phyloP scores from a whole-genome alignment of 768 basidiomycete species.

The Coprinopsis marcescibilis region DNA sequence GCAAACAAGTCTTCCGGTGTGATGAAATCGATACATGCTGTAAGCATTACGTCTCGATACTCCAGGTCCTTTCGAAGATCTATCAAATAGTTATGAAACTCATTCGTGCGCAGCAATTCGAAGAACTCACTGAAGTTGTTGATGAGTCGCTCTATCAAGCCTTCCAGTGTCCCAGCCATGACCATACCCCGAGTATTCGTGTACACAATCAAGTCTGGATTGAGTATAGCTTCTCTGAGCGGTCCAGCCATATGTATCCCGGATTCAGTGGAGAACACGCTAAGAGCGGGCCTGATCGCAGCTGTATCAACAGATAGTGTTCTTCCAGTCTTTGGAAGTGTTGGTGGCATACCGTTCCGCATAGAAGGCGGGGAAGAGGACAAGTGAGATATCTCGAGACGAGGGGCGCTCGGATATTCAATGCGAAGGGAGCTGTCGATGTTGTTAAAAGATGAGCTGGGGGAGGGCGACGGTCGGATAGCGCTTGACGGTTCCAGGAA shows the following conservation, averaged over 20 bases:
- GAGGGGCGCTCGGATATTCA: neutral
- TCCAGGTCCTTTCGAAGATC: conserved; percentile 28
- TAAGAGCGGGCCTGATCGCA: conserved; percentile 6
- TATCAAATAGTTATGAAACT: conserved; percentile 10
- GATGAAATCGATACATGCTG: conserved; percentile 37
- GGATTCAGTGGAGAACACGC: conserved; percentile 17
- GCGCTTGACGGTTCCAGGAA: no score
- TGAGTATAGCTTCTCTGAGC: conserved; percentile 20
- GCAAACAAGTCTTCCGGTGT: conserved; percentile 34
- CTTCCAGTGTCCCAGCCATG: conserved; percentile 36
- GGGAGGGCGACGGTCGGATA: neutral
- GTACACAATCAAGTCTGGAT: conserved; percentile 22
- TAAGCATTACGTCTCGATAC: conserved; percentile 36
- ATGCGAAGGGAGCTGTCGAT: neutral
- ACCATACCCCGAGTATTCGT: conserved; percentile 24
- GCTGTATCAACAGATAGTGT: neutral
- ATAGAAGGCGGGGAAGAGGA: neutral
- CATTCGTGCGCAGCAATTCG: neutral
- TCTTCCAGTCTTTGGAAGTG: neutral
- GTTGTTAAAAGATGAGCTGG: neutral
- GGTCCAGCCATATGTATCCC: conserved; percentile 14
- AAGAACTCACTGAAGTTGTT: conserved; percentile 26
- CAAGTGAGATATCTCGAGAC: neutral
- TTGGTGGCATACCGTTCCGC: neutral
- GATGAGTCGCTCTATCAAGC: conserved; percentile 35